Evolutionary conservation across 139 green algal species (phyloP).

Genomic region (Chlorella sp.): DNA sequence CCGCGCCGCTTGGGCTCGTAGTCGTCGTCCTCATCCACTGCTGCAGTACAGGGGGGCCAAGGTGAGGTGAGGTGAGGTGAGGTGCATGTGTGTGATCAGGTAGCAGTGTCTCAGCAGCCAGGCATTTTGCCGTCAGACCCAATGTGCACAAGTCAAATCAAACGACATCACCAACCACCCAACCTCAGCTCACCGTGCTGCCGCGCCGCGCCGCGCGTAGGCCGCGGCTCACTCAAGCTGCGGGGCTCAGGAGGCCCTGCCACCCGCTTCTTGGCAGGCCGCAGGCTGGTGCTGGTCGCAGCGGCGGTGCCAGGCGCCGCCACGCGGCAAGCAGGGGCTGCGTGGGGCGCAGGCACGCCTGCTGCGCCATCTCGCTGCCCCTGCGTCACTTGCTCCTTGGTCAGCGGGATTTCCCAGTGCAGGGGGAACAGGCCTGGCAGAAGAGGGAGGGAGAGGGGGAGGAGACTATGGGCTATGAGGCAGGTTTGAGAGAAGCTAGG

Average conservation of each 20-base stretch:
- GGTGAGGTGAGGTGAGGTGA: neutral
- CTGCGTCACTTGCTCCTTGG: neutral
- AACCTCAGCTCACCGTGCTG: slow-evolving; percentile 1
- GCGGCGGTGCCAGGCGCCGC: neutral
- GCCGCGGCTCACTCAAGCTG: slow-evolving; percentile 17
- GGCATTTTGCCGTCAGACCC: too few species aligned
- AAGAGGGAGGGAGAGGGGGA: neutral
- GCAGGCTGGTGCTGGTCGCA: too few species aligned
- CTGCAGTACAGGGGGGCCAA: neutral
- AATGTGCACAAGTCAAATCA: too few species aligned
- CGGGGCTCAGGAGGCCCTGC: neutral
- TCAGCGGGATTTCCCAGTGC: slow-evolving; percentile 27
- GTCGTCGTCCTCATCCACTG: neutral
- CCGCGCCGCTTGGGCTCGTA: slow-evolving; percentile 7
- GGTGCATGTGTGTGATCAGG: too few species aligned
- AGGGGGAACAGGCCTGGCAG: slow-evolving; percentile 36
- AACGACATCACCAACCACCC: too few species aligned
- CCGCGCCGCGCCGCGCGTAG: neutral
- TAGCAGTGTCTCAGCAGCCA: too few species aligned
- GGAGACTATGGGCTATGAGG: too few species aligned
- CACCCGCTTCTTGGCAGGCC: neutral
- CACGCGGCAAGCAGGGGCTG: slow-evolving; percentile 22
- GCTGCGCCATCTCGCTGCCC: slow-evolving; percentile 19
- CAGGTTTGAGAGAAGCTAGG: too few species aligned
- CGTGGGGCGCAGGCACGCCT: slow-evolving; percentile 9